Conservation (phyloP, 805 yeast genomes). For the Wickerhamomyces queroliae region DNA sequence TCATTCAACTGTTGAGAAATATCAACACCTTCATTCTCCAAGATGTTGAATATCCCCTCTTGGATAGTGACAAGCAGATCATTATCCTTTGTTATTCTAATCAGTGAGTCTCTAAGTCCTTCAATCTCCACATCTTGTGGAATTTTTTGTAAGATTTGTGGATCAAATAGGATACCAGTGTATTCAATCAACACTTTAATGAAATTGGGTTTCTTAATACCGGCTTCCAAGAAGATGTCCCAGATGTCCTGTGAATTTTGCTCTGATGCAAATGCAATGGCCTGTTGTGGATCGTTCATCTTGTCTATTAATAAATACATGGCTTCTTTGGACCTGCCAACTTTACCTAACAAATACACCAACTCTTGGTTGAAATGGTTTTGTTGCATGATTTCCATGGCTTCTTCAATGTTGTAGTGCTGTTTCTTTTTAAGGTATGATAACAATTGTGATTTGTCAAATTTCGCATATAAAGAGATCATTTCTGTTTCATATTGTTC, state of each 20-base stretch:
- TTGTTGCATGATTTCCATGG: conserved; percentile 59
- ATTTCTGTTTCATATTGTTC: conserved; percentile 61
- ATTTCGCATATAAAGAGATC: conserved; percentile 59
- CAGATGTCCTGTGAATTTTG: conserved; percentile 73
- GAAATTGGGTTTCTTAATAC: conserved; percentile 69
- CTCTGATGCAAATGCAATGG: conserved; percentile 71
- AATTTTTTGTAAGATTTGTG: conserved; percentile 61
- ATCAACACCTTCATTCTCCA: conserved; percentile 43
- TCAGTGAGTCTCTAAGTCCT: conserved; percentile 57
- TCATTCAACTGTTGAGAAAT: conserved; percentile 26
- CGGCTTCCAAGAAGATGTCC: conserved; percentile 66
- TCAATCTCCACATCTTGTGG: conserved; percentile 57
- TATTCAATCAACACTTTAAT: conserved; percentile 67
- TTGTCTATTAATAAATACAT: conserved; percentile 70
- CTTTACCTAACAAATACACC: conserved; percentile 74
- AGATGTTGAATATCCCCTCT: conserved; percentile 47
- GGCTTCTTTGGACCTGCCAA: conserved; percentile 78
- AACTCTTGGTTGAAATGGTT: conserved; percentile 58
- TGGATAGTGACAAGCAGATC: conserved; percentile 49
- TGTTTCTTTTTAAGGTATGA: conserved; percentile 53
- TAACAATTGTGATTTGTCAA: conserved; percentile 48
- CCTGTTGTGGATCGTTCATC: conserved; percentile 71
- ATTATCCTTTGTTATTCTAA: conserved; percentile 57
- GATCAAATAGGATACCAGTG: conserved; percentile 60
- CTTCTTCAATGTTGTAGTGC: conserved; percentile 62